These are phyloP conservation scores for Pseudonitzschia multiseries DNA, from an alignment of 108 stramenopile species.

Conservation along the genomic window DNA sequence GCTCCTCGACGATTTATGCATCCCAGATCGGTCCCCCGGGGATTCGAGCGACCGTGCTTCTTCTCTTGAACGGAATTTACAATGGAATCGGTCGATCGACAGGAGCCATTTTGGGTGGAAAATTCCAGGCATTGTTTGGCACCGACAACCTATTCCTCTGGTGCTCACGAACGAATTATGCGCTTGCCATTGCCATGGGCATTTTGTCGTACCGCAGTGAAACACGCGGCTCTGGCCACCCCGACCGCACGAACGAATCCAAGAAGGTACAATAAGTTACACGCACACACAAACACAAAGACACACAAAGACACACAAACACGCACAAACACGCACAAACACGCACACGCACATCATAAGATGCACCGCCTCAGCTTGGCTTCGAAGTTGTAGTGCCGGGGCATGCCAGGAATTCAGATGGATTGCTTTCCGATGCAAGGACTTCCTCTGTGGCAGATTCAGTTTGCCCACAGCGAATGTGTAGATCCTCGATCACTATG, in stretches of 20 bases:
- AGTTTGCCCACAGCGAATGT: no score
- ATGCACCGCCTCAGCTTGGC: no score
- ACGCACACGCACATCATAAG: no score
- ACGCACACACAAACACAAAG: not conserved
- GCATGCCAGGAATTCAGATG: no score
- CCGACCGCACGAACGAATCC: not conserved
- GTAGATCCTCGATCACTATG: no score
- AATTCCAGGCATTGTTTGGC: slow-evolving; percentile 25
- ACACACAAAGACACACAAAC: no score
- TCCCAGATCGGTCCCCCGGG: slow-evolving; percentile 85
- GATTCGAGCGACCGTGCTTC: slow-evolving; percentile 26
- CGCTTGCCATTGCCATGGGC: slow-evolving; percentile 3
- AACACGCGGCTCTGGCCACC: not conserved
- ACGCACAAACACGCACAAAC: no score
- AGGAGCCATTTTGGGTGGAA: slow-evolving; percentile 35
- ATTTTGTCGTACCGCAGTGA: not conserved
- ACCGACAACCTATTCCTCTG: slow-evolving; percentile 21
- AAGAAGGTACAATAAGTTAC: not conserved
- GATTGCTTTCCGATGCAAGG: no score
- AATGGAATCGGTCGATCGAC: slow-evolving; percentile 42
- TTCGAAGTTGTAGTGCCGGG: no score
- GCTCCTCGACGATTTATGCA: slow-evolving; percentile 86
- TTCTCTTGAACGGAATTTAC: slow-evolving; percentile 36
- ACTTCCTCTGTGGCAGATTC: no score
- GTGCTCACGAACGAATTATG: slow-evolving; percentile 4